These are phyloP conservation scores for Rhizopus delemar DNA, from an alignment of 371 early-diverging fungal genomes.

Conservation along the genomic window DNA sequence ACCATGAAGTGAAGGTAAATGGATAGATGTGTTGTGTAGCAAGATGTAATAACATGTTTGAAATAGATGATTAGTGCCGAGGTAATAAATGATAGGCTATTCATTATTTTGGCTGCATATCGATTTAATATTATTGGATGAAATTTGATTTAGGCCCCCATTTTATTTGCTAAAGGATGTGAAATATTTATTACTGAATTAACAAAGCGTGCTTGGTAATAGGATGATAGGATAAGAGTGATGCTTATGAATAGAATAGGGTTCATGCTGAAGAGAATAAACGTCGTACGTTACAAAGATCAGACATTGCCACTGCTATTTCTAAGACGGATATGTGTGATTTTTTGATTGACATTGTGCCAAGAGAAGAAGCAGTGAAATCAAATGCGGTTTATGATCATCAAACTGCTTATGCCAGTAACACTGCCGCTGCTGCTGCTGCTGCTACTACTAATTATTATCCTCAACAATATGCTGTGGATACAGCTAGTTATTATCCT, in stretches of 20 bases:
- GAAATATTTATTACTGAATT: conserved; percentile 97
- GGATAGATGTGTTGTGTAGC: background rate
- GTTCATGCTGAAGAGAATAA: conserved; percentile 98
- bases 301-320: conserved; percentile 94
- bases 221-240: background rate
- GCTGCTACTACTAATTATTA: conserved; percentile 16
- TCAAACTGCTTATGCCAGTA: conserved; percentile 27
- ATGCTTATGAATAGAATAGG: conserved; percentile 41
- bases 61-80: conserved; percentile 43
- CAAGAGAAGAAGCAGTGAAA: conserved; percentile 77
- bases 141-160: conserved; percentile 74
- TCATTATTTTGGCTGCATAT: too few species aligned
- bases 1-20: conserved; percentile 93
- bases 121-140: conserved; percentile 17
- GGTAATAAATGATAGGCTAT: conserved; percentile 27
- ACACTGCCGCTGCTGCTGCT: background rate
- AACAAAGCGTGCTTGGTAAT: conserved; percentile 91
- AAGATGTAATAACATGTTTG: background rate
- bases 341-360: conserved; percentile 98
- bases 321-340: conserved; percentile 97
- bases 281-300: conserved; percentile 95
- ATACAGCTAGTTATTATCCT: conserved; percentile 20
- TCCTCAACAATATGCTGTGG: conserved; percentile 27
- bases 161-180: conserved; percentile 95
- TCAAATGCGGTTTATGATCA: conserved; percentile 28